Evolutionary conservation across 176 grass and related monocot species (phyloP), one percentile per base, ranked within the genome.

Genomic region (Oryza meyeriana): DNA sequence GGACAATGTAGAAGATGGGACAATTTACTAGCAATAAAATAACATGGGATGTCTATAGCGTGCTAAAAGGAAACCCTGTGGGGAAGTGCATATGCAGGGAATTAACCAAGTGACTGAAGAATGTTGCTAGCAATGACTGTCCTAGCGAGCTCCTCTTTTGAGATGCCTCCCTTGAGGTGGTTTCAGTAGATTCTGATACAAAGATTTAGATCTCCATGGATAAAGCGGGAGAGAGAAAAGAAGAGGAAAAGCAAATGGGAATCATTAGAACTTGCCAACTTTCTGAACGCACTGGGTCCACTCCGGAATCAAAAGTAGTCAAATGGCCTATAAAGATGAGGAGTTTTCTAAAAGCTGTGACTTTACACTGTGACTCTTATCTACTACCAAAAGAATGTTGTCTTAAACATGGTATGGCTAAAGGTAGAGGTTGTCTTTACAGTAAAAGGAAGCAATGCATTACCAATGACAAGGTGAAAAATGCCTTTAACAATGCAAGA

Each of bases 221-320:
- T 76, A 76, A 85, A 89, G 82, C 27, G 38, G 62, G 27, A 75
- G 47, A 34, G 70, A 39, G 76, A 45, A 75, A 73, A 50, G 50
- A 50, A 39, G 12, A 69, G 48, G 24, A 69, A 89, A 76, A 70
- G 71, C 64, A 70, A 81, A 57, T 27, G 64, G 40, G 52, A 64
- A 89, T 89, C 82, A 89, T 89, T 62, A 77, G 77, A 89, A 77
- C 39, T 64, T 76, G 71, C 71, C 77, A 81, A 76, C 82, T 89
- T 89, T 85, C 64, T 80, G 77, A 80, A 76, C 64, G 28, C 48
- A 44, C 12, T 61, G 52, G 77, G 69, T 76, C 82, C 81, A 47
- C 44, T 82, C 2, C 29, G 22, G 39, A 74, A 74, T 75, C 29
- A 75, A 75, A 81, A 85, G 71, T 55, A 71, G 36, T 75, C 57